A percentile compares a stretch with the other conserved stretches of the same genome.
These are phyloP conservation scores for Yarrowia keelungensis DNA, from an alignment of 805 yeast species.

Conservation along the genomic window DNA sequence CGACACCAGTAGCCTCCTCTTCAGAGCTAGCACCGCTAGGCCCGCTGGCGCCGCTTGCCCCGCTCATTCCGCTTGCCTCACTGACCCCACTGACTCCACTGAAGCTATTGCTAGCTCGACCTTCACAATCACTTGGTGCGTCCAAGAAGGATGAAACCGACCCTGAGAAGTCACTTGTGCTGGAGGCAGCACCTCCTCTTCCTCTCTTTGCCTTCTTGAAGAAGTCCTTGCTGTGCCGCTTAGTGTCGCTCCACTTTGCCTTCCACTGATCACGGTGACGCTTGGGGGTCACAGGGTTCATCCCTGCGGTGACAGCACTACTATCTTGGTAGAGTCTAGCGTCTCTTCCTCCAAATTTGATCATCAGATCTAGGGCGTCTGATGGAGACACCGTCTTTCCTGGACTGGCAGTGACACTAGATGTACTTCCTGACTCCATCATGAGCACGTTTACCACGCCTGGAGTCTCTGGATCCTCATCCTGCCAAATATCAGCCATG, in stretches of 20 bases:
- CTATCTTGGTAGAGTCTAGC: constrained; percentile 15
- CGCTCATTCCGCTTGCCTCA: neutral
- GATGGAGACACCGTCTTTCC: constrained; percentile 14
- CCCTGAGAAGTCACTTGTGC: constrained; percentile 6
- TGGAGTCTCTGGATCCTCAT: neutral
- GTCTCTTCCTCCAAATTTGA: constrained; percentile 22
- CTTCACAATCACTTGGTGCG: neutral
- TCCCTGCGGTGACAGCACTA: neutral
- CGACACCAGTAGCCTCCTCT: neutral
- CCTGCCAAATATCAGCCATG: constrained; percentile 28
- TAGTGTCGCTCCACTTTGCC: constrained; percentile 30
- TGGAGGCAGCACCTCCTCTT: neutral
- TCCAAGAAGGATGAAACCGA: constrained; percentile 1
- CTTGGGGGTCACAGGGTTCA: neutral
- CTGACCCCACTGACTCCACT: neutral
- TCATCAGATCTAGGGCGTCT: constrained; percentile 28
- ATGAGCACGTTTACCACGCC: neutral
- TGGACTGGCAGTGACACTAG: neutral
- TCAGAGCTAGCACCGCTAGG: constrained; percentile 2
- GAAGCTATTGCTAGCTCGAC: neutral
- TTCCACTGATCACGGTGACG: constrained; percentile 34
- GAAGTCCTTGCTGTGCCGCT: constrained; percentile 19
- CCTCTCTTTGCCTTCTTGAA: constrained; percentile 12
- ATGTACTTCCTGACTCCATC: neutral
- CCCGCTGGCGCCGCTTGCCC: neutral